Evolutionary conservation across 768 basidiomycete species (phyloP).

Genomic region (Termitomyces sp.): DNA sequence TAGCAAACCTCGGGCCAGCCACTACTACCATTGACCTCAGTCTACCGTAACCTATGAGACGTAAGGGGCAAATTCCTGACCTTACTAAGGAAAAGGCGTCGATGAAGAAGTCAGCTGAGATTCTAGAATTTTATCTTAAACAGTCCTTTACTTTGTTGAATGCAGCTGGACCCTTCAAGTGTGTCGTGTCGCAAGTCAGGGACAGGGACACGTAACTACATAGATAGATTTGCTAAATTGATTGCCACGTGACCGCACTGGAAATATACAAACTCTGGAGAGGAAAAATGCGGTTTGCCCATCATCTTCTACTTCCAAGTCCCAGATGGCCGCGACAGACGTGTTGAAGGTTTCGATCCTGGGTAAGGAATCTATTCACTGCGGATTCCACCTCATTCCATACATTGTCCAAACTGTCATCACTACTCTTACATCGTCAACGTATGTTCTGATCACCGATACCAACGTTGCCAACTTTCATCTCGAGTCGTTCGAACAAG

Average conservation of each 20-base stretch:
- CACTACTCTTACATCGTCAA: conserved; percentile 64
- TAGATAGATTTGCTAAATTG: neutral
- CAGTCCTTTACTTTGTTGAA: neutral
- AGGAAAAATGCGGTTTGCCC: neutral
- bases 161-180: neutral
- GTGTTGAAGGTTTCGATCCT: conserved; percentile 80
- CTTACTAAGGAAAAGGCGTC: neutral
- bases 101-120: neutral
- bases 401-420: conserved; percentile 80
- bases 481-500: conserved; percentile 58
- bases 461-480: conserved; percentile 82
- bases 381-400: conserved; percentile 87
- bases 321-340: conserved; percentile 41
- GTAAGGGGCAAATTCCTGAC: neutral
- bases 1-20: neutral
- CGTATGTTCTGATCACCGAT: conserved; percentile 92
- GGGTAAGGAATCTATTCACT: conserved; percentile 83
- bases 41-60: neutral
- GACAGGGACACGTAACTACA: no score
- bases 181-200: no score
- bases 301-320: neutral
- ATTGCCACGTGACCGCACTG: conserved; percentile 5
- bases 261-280: neutral
- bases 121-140: neutral
- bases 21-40: neutral